Percentiles rank a stretch among this genome's conserved stretches.
Evolutionary conservation across 139 green algal genomes (phyloP).

Genomic region (Coelastrella sp.): DNA sequence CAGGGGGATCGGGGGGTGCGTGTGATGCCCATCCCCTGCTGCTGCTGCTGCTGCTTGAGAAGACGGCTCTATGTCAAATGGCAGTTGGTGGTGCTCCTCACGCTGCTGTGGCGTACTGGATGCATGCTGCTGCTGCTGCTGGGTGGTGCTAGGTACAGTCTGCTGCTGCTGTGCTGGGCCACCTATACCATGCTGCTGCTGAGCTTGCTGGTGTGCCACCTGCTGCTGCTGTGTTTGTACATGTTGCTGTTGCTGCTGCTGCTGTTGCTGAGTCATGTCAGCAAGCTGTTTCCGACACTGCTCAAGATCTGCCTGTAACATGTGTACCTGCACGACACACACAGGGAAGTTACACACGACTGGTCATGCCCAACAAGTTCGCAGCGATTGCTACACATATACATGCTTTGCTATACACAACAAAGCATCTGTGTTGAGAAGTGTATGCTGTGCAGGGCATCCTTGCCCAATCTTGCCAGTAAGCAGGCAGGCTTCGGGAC

Average conservation of each 20-base stretch:
- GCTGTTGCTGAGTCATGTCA: neutral
- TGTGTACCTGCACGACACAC: constrained; percentile 30
- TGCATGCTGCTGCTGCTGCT: neutral
- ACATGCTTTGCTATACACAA: too few relatives aligned
- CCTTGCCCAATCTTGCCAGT: too few relatives aligned
- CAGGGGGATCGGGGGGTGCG: neutral
- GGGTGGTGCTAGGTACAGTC: neutral
- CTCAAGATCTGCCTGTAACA: constrained; percentile 52
- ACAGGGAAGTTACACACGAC: neutral
- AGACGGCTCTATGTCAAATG: neutral
- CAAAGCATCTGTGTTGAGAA: too few relatives aligned
- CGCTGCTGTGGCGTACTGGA: too few relatives aligned
- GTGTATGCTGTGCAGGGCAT: too few relatives aligned
- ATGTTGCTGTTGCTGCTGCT: constrained; percentile 22
- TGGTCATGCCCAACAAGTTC: neutral
- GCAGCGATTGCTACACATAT: too few relatives aligned
- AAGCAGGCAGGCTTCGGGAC: too few relatives aligned
- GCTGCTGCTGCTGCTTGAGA: neutral
- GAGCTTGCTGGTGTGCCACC: neutral
- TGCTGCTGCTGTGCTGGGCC: neutral
- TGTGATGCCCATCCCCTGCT: neutral
- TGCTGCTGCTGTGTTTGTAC: constrained; percentile 18
- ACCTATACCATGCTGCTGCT: too few relatives aligned
- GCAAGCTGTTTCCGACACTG: neutral
- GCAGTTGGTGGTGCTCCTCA: neutral